Evolutionary conservation across 116 monocot species (phyloP).

Genomic region (Cymodocea nodosa): DNA sequence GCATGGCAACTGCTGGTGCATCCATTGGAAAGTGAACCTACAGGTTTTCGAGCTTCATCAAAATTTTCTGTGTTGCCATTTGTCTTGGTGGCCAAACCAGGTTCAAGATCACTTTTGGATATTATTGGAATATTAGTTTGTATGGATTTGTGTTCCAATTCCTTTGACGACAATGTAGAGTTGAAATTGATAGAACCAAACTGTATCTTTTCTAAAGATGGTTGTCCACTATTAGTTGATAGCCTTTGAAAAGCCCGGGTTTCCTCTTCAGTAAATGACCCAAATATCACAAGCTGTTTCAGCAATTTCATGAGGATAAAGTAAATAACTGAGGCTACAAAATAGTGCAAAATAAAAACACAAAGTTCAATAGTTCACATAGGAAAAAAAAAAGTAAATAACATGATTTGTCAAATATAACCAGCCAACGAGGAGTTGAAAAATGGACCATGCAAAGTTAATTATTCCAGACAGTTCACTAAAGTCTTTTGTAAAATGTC

Average conservation of each 20-base stretch:
- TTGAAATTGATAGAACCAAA: conserved; percentile 64
- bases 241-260: conserved; percentile 30
- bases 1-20: background rate
- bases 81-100: background rate
- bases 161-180: conserved; percentile 21
- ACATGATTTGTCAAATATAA: too few relatives aligned
- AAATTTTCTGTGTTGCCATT: background rate
- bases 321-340: background rate
- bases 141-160: conserved; percentile 13
- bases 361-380: too few relatives aligned
- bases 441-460: too few relatives aligned
- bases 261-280: conserved; percentile 84
- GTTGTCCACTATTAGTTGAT: conserved; percentile 11
- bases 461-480: too few relatives aligned
- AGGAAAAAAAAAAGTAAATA: too few relatives aligned
- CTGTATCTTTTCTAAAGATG: conserved; percentile 21
- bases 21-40: conserved; percentile 22
- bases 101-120: conserved; percentile 1
- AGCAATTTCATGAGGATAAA: conserved; percentile 2
- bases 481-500: too few relatives aligned
- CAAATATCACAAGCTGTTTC: conserved; percentile 62
- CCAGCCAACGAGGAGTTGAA: too few relatives aligned
- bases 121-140: conserved; percentile 4
- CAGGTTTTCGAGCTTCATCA: conserved; percentile 8
- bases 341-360: too few relatives aligned